Evolutionary conservation across 192 early-diverging fungal genomes (phyloP), one percentile per base, ranked within the genome.

Genomic region (Mortierella antarctica): DNA sequence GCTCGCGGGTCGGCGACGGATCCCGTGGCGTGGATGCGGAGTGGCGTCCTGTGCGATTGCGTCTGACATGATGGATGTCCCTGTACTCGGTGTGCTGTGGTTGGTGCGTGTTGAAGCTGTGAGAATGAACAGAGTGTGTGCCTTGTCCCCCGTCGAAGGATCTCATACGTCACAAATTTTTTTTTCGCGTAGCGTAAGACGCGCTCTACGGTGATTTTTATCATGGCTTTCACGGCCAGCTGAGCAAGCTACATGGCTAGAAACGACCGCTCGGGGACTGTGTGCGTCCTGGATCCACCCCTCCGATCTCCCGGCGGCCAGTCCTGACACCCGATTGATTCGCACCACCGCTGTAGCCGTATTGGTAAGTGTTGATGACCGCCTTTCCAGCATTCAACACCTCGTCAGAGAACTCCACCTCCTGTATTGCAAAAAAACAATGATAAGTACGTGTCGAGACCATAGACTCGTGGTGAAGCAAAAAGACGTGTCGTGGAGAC

Each of bases 391-490:
- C 82, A 17, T 85, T 85, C 17, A 92, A 53, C 23, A 86, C 84
- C 67, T 92, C 92, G 14, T 88, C 90, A 21, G 88, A 83, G 65
- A 93, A 94, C 21, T 84, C 55, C 1, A 90, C 84, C 65, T 91
- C 86, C 67, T 79, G 0, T 45, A 39, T 40, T 5, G 44, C 20
- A 51, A 14, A 47, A 54, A 18, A 31, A 17, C 7, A 52, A 64
- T 21, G 51, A 31, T 8, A 13, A 51, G 23, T 40, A 11, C 11
- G 3, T 13, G 51, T 21, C 13, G 4, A 3, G 11, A 51, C 21
- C 14, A 57, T 17, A 4, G 17, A 4, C 10, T 11, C 49, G 4
- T 50, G 49, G 17, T 17, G 17, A 4, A 50, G 4, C 17, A 47
- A 10, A 56, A 61, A 4, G 45, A 13, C 20, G 39, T 39, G 21